Conservation (phyloP, 1,139 yeast genomes). For the Saccharomyces pastorianus region DNA sequence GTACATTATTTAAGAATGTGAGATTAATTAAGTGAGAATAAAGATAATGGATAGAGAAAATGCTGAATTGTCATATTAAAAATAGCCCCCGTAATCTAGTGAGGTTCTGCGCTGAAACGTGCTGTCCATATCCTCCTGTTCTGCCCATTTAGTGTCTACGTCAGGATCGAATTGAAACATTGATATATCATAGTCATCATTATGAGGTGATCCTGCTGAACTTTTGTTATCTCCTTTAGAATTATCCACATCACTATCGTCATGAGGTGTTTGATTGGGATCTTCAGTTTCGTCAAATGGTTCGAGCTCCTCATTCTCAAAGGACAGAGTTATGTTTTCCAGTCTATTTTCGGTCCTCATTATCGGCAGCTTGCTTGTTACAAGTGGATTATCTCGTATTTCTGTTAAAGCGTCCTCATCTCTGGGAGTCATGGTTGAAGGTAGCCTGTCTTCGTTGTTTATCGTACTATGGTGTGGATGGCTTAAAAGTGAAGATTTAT, state of each 20-base stretch:
- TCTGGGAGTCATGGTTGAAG: conserved; percentile 4
- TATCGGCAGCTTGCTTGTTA: conserved; percentile 20
- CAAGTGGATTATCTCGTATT: conserved; percentile 1
- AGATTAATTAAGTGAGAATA: not conserved
- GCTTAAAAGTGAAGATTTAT: conserved; percentile 21
- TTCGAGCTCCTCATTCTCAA: conserved; percentile 13
- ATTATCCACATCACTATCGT: conserved; percentile 1
- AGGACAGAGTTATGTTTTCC: conserved; percentile 25
- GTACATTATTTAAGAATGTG: conserved; percentile 2
- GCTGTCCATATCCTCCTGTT: conserved; percentile 28
- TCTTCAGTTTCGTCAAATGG: conserved; percentile 1
- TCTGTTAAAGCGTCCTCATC: conserved; percentile 1
- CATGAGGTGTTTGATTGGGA: conserved; percentile 2
- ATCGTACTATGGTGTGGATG: not conserved
- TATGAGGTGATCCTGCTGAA: not conserved
- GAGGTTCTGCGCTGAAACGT: conserved; percentile 31
- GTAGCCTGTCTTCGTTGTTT: conserved; percentile 1
- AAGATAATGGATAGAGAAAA: conserved; percentile 5
- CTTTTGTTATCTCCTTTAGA: conserved; percentile 1
- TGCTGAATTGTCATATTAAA: conserved; percentile 8
- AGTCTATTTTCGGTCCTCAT: conserved; percentile 21
- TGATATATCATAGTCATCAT: conserved; percentile 6
- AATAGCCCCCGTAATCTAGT: conserved; percentile 18
- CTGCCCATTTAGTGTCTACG: conserved; percentile 21
- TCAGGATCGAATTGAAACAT: conserved; percentile 10